Base-by-base conservation (phyloP, 2,329 filamentous ascomycete species). In the Fusarium sp. region DNA sequence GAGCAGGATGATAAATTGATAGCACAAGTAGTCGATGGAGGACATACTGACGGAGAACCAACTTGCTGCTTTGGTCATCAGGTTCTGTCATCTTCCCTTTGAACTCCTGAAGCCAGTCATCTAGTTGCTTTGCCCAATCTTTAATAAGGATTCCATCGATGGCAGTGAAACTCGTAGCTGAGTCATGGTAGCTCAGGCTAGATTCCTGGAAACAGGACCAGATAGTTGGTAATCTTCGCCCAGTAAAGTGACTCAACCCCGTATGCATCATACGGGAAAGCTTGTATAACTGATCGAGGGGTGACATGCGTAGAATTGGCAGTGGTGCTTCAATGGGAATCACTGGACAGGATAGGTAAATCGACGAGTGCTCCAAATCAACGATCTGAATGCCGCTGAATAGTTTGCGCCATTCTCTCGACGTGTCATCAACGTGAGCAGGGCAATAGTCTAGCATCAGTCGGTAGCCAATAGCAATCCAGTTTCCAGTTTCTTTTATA, bases 301-400 rank as follows among this genome's bases (percentile, higher is more conserved):
- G 63, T 14, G 63, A 66, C 63, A 66, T 66, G 3, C 63, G 63
- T 0, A 66, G 38, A 6, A 55, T 59, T 18, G 61, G 50, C 0
- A 66, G 27, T 3, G 63, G 63, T 7, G 63, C 63, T 39, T 65
- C 63, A 7, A 66, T 66, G 4, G 63, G 63, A 14, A 66, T 66
- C 4, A 66, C 62, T 3, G 63, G 63, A 4, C 46, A 65, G 0
- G 63, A 55, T 14, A 66, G 14, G 10, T 66, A 45, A 1, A 66
- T 66, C 4, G 63, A 66, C 1, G 61, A 65, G n/a, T 66, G 63
- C 18, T 66, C 63, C 4, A 66, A 17, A 5, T 66, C 63, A 17
- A 66, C 63, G 3, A 66, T 66, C 9, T 66, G 63, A 8, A 66
- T 66, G 2, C 63, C 63, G 14, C 50, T 66, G 27, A 65, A 66